Base-by-base conservation (phyloP, 2,329 filamentous ascomycete species). In the Zymoseptoria pseudotritici region DNA sequence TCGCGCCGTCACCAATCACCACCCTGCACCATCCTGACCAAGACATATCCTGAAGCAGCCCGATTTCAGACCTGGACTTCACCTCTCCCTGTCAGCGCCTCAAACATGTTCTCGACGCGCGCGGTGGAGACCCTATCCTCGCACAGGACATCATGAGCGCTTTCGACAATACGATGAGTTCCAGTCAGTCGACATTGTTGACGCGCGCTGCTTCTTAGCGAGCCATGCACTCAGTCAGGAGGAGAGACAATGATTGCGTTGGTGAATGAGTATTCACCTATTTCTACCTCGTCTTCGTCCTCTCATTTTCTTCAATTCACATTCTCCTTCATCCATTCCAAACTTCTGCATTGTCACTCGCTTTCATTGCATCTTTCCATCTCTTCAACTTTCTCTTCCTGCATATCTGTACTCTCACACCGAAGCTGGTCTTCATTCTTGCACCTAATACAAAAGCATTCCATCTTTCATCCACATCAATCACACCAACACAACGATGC, bases 351-450 rank as follows among this genome's bases (percentile, higher is more conserved):
- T 13, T 46, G 13, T 46, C 36, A 13, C 17, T 46, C 36, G 36
- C 36, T 46, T 46, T 46, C 36, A 46, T 46, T 46, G 17, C 36
- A 46, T n/a, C 13, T 17, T 46, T 59, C 13, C 36, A 46, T 46
- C 36, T 4, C 36, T 46, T 46, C 36, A 46, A n/a, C 2, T 46
- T 46, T n/a, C 13, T 17, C 36, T 46, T 17, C 36, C 36, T n/a
- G 13, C 4, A 46, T 4, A 46, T 46, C 36, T 42, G 36, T 42
- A 17, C 17, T 42, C 36, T 17, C 10, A 42, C 36, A 58, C 61
- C 61, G 67, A 64, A 69, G 67, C 67, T 64, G 67, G 67, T 64
- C 67, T 69, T 67, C 66, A 55, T 63, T 58, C 29, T 61, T 57
- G 55, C 56, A 50, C 56, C 53, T 65, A 63, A 65, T 65, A 55